A percentile compares a stretch with the other conserved stretches of the same genome.
phyloP scores from a whole-genome alignment of 2,329 filamentous ascomycete species.

The Exophiala lecanii-corni region DNA sequence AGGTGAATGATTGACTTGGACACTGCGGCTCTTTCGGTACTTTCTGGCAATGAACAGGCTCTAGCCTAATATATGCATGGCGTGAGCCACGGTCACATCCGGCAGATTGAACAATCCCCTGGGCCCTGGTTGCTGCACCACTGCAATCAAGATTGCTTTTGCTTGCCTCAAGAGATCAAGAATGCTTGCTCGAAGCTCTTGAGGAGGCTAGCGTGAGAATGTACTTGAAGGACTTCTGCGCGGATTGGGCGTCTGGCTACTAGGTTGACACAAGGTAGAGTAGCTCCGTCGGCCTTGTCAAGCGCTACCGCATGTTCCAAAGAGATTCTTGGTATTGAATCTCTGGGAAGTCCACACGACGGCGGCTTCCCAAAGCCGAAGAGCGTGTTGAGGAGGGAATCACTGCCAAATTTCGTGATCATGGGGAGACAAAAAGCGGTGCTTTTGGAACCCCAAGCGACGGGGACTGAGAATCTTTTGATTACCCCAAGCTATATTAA shows the following conservation, averaged over 20 bases:
- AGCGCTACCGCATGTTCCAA: not conserved
- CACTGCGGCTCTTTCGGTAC: not conserved
- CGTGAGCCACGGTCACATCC: not conserved
- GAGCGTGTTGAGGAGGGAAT: not conserved
- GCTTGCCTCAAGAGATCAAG: not conserved
- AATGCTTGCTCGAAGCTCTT: not conserved
- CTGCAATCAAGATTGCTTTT: slow-evolving; percentile 1
- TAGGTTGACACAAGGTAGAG: not conserved
- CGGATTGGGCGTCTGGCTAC: not conserved
- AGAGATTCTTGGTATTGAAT: not conserved
- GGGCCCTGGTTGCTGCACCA: not conserved
- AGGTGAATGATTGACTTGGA: not conserved
- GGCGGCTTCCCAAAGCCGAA: not conserved
- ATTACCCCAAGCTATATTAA: not conserved
- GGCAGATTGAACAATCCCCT: not conserved
- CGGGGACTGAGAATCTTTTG: slow-evolving; percentile 1
- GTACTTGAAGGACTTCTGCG: not conserved
- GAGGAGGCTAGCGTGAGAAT: not conserved
- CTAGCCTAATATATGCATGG: not conserved
- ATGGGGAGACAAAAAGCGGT: not conserved
- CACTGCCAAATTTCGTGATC: not conserved
- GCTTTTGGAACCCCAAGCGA: not conserved
- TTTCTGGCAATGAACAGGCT: not conserved
- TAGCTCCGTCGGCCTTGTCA: not conserved
- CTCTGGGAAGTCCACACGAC: not conserved